phyloP scores from a whole-genome alignment of 257 asterid species.

The Gentiana straminea region DNA sequence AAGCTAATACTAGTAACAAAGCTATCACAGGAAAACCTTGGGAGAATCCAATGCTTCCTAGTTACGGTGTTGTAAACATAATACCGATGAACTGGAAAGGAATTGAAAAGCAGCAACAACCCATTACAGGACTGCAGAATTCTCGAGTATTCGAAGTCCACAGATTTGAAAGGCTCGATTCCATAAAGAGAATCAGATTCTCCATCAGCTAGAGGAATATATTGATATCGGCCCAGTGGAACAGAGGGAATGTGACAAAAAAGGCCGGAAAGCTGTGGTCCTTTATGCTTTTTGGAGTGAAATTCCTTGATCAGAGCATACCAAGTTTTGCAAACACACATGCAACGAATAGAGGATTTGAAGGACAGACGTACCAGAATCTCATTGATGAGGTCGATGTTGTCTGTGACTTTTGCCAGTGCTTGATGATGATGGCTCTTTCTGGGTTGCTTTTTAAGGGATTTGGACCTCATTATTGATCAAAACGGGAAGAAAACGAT shows the following conservation, averaged over 20 bases:
- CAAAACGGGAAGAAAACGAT: too few species aligned
- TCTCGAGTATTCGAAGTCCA: neutral
- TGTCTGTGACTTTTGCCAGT: neutral
- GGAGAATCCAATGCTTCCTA: neutral
- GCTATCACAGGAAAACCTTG: neutral
- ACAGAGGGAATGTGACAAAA: slow-evolving; percentile 4
- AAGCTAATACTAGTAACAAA: slow-evolving; percentile 3
- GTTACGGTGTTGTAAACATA: slow-evolving; percentile 1
- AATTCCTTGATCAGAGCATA: neutral
- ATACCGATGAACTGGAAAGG: neutral
- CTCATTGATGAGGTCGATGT: slow-evolving; percentile 8
- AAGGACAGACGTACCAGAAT: neutral
- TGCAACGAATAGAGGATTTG: slow-evolving; percentile 5
- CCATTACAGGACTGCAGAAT: slow-evolving; percentile 10
- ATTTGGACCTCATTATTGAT: too few species aligned
- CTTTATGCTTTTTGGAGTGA: neutral
- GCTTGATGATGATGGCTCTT: neutral
- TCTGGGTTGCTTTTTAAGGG: too few species aligned
- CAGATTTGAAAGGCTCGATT: neutral
- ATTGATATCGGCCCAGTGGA: neutral
- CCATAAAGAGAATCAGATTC: neutral
- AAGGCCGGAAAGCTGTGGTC: neutral
- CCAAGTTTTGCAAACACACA: slow-evolving; percentile 5
- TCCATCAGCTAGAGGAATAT: neutral
- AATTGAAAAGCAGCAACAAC: slow-evolving; percentile 5